Conservation (phyloP, 495 filamentous ascomycete species). For the Xylaria flabelliformis region DNA sequence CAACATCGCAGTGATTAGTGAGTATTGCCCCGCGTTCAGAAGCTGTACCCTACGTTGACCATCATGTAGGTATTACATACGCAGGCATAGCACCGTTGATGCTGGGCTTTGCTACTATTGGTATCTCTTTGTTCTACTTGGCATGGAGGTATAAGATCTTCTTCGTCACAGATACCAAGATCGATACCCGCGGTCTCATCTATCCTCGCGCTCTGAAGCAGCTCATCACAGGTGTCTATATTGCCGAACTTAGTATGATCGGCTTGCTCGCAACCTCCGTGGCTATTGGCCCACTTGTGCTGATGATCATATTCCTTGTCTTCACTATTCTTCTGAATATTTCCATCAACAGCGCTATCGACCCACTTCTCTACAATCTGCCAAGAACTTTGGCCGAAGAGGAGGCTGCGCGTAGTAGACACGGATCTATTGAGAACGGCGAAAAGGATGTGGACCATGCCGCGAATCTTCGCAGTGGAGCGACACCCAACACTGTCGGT, state of each 20-base stretch:
- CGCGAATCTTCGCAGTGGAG: conserved; percentile 32
- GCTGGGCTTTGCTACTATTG: conserved; percentile 83
- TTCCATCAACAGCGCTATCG: conserved; percentile 76
- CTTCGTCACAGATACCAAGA: conserved; percentile 81
- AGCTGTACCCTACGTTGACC: conserved; percentile 27
- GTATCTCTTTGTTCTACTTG: conserved; percentile 85
- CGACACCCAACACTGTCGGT: conserved; percentile 32
- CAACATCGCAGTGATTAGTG: conserved; percentile 83
- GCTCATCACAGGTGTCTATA: conserved; percentile 85
- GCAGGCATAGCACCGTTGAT: conserved; percentile 90
- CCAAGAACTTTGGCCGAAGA: conserved; percentile 66
- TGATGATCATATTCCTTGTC: conserved; percentile 83
- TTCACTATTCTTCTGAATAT: conserved; percentile 84
- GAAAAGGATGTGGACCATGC: conserved; percentile 40
- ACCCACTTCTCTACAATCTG: conserved; percentile 81
- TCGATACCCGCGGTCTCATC: conserved; percentile 90
- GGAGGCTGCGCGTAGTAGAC: conserved; percentile 57
- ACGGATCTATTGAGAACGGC: conserved; percentile 37
- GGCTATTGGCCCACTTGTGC: conserved; percentile 76
- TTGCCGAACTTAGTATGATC: conserved; percentile 84
- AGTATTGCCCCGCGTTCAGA: conserved; percentile 29
- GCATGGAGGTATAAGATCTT: conserved; percentile 96
- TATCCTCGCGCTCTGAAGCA: conserved; percentile 93
- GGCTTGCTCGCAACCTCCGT: conserved; percentile 81
- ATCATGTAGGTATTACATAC: conserved; percentile 73